Evolutionary conservation across 495 filamentous ascomycete genomes (phyloP).

Genomic region (Penicillium coprophilum): DNA sequence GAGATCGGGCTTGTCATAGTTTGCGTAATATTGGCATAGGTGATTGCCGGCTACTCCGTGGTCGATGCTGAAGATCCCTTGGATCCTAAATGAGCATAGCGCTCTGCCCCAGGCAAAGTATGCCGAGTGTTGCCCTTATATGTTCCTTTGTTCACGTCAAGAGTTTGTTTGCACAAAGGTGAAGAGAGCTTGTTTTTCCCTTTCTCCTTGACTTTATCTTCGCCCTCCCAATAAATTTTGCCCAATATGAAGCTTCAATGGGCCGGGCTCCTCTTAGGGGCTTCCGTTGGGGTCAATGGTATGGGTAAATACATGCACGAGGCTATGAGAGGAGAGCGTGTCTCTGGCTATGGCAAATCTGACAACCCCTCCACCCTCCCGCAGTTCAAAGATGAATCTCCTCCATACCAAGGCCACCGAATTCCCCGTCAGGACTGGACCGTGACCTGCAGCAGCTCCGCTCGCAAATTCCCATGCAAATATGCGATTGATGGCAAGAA

Average conservation of each 20-base stretch:
- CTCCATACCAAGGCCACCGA: conserved; percentile 8
- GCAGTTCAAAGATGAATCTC: conserved; percentile 16
- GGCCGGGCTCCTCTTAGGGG: conserved; percentile 6
- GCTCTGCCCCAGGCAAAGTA: neutral
- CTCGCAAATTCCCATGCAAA: conserved; percentile 6
- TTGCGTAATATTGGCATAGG: neutral
- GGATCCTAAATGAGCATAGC: neutral
- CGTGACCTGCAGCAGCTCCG: conserved; percentile 14
- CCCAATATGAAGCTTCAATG: conserved; percentile 15
- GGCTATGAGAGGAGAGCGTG: conserved; percentile 11
- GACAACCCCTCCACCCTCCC: conserved; percentile 7
- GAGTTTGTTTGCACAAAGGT: neutral
- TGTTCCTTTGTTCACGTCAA: neutral
- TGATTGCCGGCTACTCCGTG: neutral
- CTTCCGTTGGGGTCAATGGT: conserved; percentile 10
- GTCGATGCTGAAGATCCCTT: neutral
- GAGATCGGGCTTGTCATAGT: neutral
- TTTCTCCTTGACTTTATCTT: neutral
- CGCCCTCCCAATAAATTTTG: neutral
- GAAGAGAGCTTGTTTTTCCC: neutral
- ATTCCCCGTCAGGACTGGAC: conserved; percentile 12
- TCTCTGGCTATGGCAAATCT: conserved; percentile 7
- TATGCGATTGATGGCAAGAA: conserved; percentile 18
- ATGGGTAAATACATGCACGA: conserved; percentile 12
- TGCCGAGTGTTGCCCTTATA: neutral